Conservation (phyloP, 208 protist genomes). For the Leptomonas seymouri region DNA sequence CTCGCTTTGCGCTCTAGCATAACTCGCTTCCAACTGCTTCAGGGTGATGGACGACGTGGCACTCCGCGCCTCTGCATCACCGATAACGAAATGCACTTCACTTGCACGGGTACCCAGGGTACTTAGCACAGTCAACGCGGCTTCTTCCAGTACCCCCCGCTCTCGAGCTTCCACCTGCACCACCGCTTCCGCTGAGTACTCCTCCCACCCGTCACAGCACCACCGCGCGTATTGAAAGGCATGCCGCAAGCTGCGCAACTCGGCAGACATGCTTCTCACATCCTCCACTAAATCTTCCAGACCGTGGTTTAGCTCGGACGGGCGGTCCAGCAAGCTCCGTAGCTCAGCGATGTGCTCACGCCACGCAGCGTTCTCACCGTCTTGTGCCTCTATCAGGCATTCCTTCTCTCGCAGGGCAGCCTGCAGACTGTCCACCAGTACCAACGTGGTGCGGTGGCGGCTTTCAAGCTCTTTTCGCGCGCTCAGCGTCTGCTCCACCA, state of each 20-base stretch:
- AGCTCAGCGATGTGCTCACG: constrained; percentile 38
- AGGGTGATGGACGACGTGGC: neutral
- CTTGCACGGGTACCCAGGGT: neutral
- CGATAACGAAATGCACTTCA: neutral
- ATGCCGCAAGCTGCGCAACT: constrained; percentile 27
- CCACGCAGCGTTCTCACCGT: constrained; percentile 36
- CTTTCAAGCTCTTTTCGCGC: constrained; percentile 54
- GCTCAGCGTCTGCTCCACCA: constrained; percentile 50
- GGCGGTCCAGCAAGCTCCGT: constrained; percentile 40
- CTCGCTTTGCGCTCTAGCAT: constrained; percentile 4
- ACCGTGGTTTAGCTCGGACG: constrained; percentile 53
- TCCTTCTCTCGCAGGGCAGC: constrained; percentile 62
- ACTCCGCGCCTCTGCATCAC: neutral
- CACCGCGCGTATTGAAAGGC: constrained; percentile 26
- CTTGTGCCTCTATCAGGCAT: constrained; percentile 51
- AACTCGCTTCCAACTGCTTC: constrained; percentile 15
- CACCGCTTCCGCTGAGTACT: constrained; percentile 9
- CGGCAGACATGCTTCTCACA: constrained; percentile 34
- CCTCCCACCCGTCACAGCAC: constrained; percentile 26
- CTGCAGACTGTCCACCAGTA: constrained; percentile 52
- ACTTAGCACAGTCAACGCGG: constrained; percentile 6
- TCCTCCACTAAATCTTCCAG: constrained; percentile 45
- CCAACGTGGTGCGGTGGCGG: constrained; percentile 30
- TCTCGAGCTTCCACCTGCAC: constrained; percentile 33
- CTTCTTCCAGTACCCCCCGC: constrained; percentile 29